Conservation (phyloP, 169 alveolate species). For the Plasmodium knowlesi region DNA sequence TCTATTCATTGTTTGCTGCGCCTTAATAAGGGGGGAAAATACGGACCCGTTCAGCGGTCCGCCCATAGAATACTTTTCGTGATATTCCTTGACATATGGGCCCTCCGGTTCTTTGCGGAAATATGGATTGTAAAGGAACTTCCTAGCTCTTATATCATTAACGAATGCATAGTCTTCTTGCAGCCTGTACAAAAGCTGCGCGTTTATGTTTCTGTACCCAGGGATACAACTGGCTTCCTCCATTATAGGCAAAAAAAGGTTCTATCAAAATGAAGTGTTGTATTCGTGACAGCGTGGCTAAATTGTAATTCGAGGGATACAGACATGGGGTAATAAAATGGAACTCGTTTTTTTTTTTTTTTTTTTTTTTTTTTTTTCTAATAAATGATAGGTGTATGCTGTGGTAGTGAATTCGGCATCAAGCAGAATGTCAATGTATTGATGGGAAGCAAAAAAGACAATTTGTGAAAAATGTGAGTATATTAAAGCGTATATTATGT, state of each 20-base stretch:
- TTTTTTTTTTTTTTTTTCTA: neutral
- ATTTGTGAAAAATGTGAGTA: neutral
- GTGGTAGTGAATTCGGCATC: neutral
- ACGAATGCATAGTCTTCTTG: slow-evolving; percentile 70
- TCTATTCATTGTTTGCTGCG: slow-evolving; percentile 33
- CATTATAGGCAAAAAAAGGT: slow-evolving; percentile 12
- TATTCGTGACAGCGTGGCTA: neutral
- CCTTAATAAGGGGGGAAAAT: slow-evolving; percentile 15
- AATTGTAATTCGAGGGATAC: neutral
- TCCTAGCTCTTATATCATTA: slow-evolving; percentile 59
- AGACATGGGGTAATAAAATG: neutral
- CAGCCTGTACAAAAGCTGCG: slow-evolving; percentile 33
- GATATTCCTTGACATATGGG: slow-evolving; percentile 33
- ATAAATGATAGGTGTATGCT: neutral
- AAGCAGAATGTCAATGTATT: neutral
- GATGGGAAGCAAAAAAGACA: neutral
- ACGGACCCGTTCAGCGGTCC: neutral
- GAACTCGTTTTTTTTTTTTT: neutral
- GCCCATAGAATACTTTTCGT: slow-evolving; percentile 9
- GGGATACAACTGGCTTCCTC: slow-evolving; percentile 55
- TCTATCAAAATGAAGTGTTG: neutral
- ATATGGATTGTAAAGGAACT: slow-evolving; percentile 41
- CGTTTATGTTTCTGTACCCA: slow-evolving; percentile 47
- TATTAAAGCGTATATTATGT: neutral
- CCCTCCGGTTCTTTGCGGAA: slow-evolving; percentile 51